Evolutionary conservation across 2,329 filamentous ascomycete genomes (phyloP), one percentile per base, ranked within the genome.

Genomic region (Herpotrichia juniperi): DNA sequence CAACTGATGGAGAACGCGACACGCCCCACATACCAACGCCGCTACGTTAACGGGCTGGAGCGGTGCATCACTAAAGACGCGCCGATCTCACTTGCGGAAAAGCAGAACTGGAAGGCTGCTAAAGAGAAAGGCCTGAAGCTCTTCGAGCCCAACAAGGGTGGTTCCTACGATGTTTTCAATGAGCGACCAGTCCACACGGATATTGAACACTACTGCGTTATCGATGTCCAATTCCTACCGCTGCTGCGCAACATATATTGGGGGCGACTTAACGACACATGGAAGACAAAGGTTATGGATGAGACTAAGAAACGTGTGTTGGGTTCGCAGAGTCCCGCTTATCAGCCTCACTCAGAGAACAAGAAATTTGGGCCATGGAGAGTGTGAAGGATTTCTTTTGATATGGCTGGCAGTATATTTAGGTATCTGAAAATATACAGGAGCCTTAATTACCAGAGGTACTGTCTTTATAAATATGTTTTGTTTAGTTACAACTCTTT

Each of bases 101-200:
- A 17, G 21, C 19, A 7, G 3, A 44, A 6, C 22, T 63, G 54
- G 58, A 57, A 57, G 34, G 34, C 22, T n/a, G 51, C 48, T 9
- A 65, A 69, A 39, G 43, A 62, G 24, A 56, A 54, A 54, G 69
- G 66, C 4, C 35, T 53, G 42, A 42, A 32, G 43, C 34, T 66
- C 4, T 73, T 67, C 49, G 51, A 40, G 9, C 24, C 56, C 0
- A 59, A 65, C 53, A 6, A 55, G 21, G 66, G 68, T 9, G 68
- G 67, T 22, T 55, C 51, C 5, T 66, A 61, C 40, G 61, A 66
- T 9, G 62, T 68, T 9, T 71, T 71, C 52, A 67, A 67, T 37
- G 2, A 47, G 14, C 66, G 68, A 5, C 66, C 67, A 9, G 52
- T 69, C 2, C 43, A 51, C 5, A 51, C 61, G 4, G 67, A 65